phyloP scores from a whole-genome alignment of 495 filamentous ascomycete species.

The Penicillium nucicola region DNA sequence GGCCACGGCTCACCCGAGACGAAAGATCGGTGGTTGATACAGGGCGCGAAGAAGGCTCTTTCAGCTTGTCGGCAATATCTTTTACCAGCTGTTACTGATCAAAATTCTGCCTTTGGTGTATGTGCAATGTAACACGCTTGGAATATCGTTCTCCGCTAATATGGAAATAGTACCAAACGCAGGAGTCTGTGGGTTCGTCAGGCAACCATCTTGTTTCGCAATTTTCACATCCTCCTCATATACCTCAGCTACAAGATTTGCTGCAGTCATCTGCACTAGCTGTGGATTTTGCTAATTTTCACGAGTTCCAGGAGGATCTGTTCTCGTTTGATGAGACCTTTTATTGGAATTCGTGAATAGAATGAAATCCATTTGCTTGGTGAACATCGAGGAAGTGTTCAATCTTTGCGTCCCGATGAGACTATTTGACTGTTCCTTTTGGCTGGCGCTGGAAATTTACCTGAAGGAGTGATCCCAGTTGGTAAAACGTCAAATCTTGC shows the following conservation, averaged over 20 bases:
- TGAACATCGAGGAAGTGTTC: neutral
- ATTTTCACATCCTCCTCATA: neutral
- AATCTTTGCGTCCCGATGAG: constrained; percentile 46
- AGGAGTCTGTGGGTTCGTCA: neutral
- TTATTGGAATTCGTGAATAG: constrained; percentile 18
- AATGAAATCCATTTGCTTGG: no score
- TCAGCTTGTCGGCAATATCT: constrained; percentile 21
- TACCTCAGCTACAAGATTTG: constrained; percentile 8
- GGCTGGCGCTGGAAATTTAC: constrained; percentile 43
- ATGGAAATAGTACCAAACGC: neutral
- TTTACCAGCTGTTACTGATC: constrained; percentile 4
- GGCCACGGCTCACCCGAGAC: constrained; percentile 13
- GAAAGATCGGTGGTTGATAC: constrained; percentile 14
- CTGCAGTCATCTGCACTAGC: constrained; percentile 15
- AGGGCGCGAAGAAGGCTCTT: constrained; percentile 20
- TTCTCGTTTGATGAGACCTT: constrained; percentile 22
- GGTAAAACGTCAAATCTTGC: constrained; percentile 46
- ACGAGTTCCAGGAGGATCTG: constrained; percentile 17
- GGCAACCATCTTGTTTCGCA: neutral
- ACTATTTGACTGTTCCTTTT: constrained; percentile 41
- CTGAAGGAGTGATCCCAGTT: constrained; percentile 44
- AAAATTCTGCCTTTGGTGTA: neutral
- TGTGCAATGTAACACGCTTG: neutral
- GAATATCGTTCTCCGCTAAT: constrained; percentile 3
- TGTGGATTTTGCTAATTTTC: constrained; percentile 18